Evolutionary conservation across 2,329 filamentous ascomycete species (phyloP).

Genomic region (Exserohilum turcica): DNA sequence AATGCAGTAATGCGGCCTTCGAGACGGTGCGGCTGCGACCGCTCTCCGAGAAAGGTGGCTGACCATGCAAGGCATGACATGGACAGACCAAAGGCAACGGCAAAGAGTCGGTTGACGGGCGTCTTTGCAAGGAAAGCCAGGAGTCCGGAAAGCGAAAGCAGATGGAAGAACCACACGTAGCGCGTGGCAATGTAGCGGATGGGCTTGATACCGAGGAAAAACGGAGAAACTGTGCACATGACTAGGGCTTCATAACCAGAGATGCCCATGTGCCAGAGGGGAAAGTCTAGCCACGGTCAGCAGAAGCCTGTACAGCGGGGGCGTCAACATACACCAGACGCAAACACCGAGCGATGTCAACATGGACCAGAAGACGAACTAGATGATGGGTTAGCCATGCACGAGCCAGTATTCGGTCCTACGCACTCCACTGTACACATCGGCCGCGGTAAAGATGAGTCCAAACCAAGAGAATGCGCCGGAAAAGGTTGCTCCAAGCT

Average conservation of each 20-base stretch:
- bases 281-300: constrained; percentile 69
- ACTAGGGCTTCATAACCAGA: constrained; percentile 93
- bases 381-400: constrained; percentile 15
- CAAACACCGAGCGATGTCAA: constrained; percentile 85
- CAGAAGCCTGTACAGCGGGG: neutral
- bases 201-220: constrained; percentile 73
- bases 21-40: constrained; percentile 72
- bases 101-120: constrained; percentile 77
- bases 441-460: constrained; percentile 79
- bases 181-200: constrained; percentile 70
- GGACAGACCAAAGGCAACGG: constrained; percentile 78
- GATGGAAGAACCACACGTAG: constrained; percentile 72
- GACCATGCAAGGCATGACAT: constrained; percentile 85
- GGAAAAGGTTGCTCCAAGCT: constrained; percentile 71
- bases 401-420: neutral
- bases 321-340: constrained; percentile 82
- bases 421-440: constrained; percentile 88
- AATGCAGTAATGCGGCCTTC: constrained; percentile 84
- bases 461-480: constrained; percentile 74
- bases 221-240: constrained; percentile 80
- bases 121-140: constrained; percentile 76
- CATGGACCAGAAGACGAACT: constrained; percentile 96
- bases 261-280: constrained; percentile 98
- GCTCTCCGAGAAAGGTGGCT: constrained; percentile 79
- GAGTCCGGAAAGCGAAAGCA: constrained; percentile 78